phyloP scores from a whole-genome alignment of 2,329 filamentous ascomycete species.

The Fulvia fulva region DNA sequence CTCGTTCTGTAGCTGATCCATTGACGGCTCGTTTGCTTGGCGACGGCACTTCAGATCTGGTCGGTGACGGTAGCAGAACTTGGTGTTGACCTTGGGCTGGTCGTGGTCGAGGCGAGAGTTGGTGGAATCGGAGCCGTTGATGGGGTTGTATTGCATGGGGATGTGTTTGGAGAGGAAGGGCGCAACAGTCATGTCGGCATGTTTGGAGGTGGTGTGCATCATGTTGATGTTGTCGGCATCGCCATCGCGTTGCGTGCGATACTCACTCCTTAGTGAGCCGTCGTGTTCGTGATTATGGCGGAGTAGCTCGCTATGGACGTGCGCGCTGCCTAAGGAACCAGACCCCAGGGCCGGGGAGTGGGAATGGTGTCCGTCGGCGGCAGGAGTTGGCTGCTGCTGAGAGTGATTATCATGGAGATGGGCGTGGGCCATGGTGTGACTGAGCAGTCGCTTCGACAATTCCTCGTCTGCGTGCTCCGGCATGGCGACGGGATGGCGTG shows the following conservation, averaged over 20 bases:
- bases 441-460: neutral
- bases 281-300: constrained; percentile 35
- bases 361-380: constrained; percentile 8
- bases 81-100: constrained; percentile 62
- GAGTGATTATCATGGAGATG: neutral
- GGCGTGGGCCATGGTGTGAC: neutral
- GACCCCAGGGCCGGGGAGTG: constrained; percentile 3
- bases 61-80: constrained; percentile 91
- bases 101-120: constrained; percentile 24
- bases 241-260: constrained; percentile 19
- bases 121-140: constrained; percentile 47
- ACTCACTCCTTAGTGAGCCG: constrained; percentile 23
- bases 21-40: constrained; percentile 90
- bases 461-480: neutral
- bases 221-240: constrained; percentile 37
- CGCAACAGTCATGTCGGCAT: constrained; percentile 73
- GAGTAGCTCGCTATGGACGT: constrained; percentile 28
- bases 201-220: constrained; percentile 48
- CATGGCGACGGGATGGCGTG: neutral
- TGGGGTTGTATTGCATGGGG: constrained; percentile 78
- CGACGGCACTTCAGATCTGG: constrained; percentile 91
- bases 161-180: constrained; percentile 91
- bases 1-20: constrained; percentile 89
- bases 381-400: constrained; percentile 20
- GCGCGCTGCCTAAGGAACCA: constrained; percentile 1